These are phyloP conservation scores for Batrachochytrium dendrobatidis DNA, from an alignment of 371 early-diverging fungal species.

Conservation along the genomic window DNA sequence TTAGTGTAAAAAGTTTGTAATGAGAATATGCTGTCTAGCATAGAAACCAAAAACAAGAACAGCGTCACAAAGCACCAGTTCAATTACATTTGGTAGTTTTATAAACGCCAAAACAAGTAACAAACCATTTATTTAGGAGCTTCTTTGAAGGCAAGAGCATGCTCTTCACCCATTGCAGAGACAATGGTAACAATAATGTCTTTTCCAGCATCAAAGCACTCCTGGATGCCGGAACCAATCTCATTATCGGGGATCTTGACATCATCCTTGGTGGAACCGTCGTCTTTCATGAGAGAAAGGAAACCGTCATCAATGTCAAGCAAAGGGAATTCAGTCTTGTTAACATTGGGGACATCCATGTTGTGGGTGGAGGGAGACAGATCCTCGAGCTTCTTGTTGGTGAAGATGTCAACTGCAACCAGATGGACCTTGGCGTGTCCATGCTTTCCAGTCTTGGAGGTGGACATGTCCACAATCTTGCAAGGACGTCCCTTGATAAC, in stretches of 20 bases:
- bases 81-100: neutral
- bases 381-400: constrained; percentile 90
- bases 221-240: constrained; percentile 66
- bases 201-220: constrained; percentile 73
- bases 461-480: constrained; percentile 89
- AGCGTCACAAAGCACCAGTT: no score
- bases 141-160: constrained; percentile 62
- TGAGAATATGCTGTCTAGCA: neutral
- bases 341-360: constrained; percentile 97
- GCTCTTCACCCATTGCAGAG: constrained; percentile 92
- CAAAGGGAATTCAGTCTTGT: constrained; percentile 75
- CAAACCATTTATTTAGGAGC: neutral
- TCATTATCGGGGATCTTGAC: constrained; percentile 88
- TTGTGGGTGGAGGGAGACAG: constrained; percentile 99
- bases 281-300: constrained; percentile 74
- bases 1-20: neutral
- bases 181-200: constrained; percentile 82
- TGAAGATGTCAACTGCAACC: constrained; percentile 94
- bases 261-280: constrained; percentile 88
- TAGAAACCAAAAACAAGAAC: no score
- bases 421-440: constrained; percentile 99
- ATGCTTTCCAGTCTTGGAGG: constrained; percentile 86
- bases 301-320: constrained; percentile 89
- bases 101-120: neutral
- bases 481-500: constrained; percentile 97